Conservation (phyloP, 2,329 filamentous ascomycete genomes). For the Keithomyces neogunnii region DNA sequence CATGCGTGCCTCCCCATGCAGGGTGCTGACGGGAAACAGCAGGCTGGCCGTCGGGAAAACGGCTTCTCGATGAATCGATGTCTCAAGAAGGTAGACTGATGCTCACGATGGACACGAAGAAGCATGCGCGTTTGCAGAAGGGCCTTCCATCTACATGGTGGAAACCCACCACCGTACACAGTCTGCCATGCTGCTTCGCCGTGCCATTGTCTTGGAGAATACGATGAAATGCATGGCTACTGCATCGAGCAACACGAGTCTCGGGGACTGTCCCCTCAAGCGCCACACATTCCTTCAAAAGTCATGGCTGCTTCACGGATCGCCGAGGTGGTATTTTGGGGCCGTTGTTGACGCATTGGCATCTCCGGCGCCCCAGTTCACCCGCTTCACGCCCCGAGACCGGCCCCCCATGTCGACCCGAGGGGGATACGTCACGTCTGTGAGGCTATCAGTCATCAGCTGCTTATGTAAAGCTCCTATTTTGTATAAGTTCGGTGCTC, state of each 20-base stretch:
- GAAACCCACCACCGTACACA: neutral
- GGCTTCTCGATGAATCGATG: too few relatives aligned
- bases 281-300: neutral
- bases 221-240: too few relatives aligned
- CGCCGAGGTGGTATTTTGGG: too few relatives aligned
- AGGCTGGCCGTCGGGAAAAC: too few relatives aligned
- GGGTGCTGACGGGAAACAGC: too few relatives aligned
- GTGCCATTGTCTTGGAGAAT: too few relatives aligned
- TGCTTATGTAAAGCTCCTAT: neutral
- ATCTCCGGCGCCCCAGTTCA: too few relatives aligned
- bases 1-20: too few relatives aligned
- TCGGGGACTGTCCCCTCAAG: neutral
- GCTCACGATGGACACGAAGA: neutral
- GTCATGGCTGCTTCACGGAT: too few relatives aligned
- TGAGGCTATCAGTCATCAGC: neutral
- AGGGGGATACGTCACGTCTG: too few relatives aligned
- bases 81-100: neutral
- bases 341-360: too few relatives aligned
- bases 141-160: neutral
- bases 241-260: neutral
- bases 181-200: neutral
- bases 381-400: neutral
- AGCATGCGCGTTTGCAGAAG: neutral
- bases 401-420: neutral
- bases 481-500: neutral